Percentiles rank a stretch among this genome's conserved stretches.
Conservation (phyloP, 805 yeast genomes). For the Zygosaccharomyces rouxii region DNA sequence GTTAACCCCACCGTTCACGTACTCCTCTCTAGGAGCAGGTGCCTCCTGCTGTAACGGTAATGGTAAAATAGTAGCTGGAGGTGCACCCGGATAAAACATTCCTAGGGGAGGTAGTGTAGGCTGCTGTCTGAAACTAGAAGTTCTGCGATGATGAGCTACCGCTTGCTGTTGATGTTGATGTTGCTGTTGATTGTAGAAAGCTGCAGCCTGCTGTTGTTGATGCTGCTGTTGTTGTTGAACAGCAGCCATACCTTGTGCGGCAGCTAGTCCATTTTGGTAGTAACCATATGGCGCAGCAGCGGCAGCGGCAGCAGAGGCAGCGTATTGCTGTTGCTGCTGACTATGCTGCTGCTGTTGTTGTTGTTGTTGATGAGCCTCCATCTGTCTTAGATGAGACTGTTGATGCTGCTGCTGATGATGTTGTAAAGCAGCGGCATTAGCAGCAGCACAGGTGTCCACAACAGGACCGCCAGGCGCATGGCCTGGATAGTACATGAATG, state of each 20-base stretch:
- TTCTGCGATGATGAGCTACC: conserved; percentile 8
- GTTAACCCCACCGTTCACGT: conserved; percentile 65
- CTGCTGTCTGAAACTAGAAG: conserved; percentile 8
- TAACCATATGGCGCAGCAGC: conserved; percentile 15
- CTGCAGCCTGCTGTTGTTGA: conserved; percentile 14
- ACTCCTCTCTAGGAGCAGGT: conserved; percentile 14
- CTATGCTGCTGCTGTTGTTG: not conserved
- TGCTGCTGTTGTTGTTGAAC: conserved; percentile 10
- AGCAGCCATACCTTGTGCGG: conserved; percentile 5
- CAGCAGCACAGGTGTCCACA: conserved; percentile 6
- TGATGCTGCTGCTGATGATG: conserved; percentile 9
- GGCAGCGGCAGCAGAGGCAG: conserved; percentile 4
- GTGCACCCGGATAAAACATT: conserved; percentile 11
- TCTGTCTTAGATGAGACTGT: conserved; percentile 6
- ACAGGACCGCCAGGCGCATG: conserved; percentile 9
- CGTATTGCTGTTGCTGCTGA: conserved; percentile 1
- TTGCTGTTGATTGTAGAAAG: conserved; percentile 14
- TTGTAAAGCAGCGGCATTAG: conserved; percentile 2
- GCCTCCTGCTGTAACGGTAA: conserved; percentile 15
- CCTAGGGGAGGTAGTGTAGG: conserved; percentile 11
- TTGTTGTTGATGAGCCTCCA: conserved; percentile 2
- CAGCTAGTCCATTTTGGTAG: conserved; percentile 11
- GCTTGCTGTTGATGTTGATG: conserved; percentile 13
- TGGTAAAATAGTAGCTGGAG: conserved; percentile 11
- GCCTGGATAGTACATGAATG: conserved; percentile 19